Percentiles rank a stretch among this genome's conserved stretches.
Conservation (phyloP, 2,329 filamentous ascomycete genomes). For the Paramyrothecium roridum region DNA sequence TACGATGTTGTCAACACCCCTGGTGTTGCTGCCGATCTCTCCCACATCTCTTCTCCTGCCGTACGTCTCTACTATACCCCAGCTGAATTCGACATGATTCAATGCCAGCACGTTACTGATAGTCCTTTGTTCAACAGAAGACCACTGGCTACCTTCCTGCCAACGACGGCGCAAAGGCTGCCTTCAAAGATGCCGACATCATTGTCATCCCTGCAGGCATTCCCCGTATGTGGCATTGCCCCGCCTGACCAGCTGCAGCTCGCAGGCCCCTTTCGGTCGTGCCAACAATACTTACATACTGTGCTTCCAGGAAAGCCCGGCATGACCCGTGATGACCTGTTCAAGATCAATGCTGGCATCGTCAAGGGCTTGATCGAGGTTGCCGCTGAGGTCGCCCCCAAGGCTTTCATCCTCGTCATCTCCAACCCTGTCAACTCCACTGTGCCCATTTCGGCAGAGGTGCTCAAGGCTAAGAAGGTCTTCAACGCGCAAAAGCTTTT, state of each 20-base stretch:
- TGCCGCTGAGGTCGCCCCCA: conserved; percentile 82
- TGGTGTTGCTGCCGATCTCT: conserved; percentile 92
- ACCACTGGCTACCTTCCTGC: conserved; percentile 84
- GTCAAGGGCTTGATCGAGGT: conserved; percentile 91
- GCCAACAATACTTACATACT: too few relatives aligned
- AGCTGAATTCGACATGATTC: conserved; percentile 6
- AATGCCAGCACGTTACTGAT: conserved; percentile 6
- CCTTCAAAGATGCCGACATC: conserved; percentile 90
- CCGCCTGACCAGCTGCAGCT: conserved; percentile 2
- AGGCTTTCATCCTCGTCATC: conserved; percentile 94
- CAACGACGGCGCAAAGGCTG: conserved; percentile 79
- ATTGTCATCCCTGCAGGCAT: conserved; percentile 97
- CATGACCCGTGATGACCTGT: conserved; percentile 98
- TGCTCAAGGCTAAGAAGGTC: conserved; percentile 87
- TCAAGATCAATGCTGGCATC: conserved; percentile 99
- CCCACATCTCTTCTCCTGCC: conserved; percentile 91
- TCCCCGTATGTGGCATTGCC: conserved; percentile 66
- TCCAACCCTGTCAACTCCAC: conserved; percentile 99
- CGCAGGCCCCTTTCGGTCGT: conserved; percentile 3
- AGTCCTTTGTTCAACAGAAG: conserved; percentile 55
- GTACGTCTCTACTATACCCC: conserved; percentile 41
- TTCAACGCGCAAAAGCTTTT: conserved; percentile 97
- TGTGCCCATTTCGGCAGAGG: conserved; percentile 94
- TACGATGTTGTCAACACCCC: conserved; percentile 99
- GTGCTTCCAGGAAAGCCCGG: conserved; percentile 79